A percentile compares a stretch with the other conserved stretches of the same genome.
Conservation (phyloP, 148 eudicot species). For the Fallopia convolvulus region DNA sequence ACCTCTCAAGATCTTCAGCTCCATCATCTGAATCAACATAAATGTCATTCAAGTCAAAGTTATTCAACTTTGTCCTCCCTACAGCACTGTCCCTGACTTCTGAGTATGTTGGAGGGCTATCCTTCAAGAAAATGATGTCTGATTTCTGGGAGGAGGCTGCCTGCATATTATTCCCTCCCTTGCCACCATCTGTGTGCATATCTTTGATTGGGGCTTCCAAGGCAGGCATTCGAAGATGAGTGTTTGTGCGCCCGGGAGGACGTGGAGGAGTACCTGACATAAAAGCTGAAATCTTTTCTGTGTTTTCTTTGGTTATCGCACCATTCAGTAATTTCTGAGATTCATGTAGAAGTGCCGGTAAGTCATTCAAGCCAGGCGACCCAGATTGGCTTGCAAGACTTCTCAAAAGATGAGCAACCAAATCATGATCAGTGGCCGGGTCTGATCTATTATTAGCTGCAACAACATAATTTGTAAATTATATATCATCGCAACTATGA, state of each 20-base stretch:
- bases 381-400: slow-evolving; percentile 58
- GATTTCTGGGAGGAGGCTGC: neutral
- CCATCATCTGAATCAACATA: slow-evolving; percentile 72
- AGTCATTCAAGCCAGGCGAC: slow-evolving; percentile 24
- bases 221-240: neutral
- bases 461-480: slow-evolving; percentile 4
- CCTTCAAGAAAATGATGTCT: slow-evolving; percentile 4
- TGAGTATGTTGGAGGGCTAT: slow-evolving; percentile 8
- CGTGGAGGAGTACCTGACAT: slow-evolving; percentile 9
- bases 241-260: neutral
- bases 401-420: slow-evolving; percentile 57
- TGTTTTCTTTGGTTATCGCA: slow-evolving; percentile 27
- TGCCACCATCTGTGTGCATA: neutral
- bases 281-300: slow-evolving; percentile 27
- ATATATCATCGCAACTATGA: neutral
- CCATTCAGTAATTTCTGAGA: slow-evolving; percentile 43
- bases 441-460: slow-evolving; percentile 53
- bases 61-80: slow-evolving; percentile 25
- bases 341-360: slow-evolving; percentile 36
- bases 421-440: slow-evolving; percentile 53
- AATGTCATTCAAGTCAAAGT: slow-evolving; percentile 65
- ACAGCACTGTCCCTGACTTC: slow-evolving; percentile 8
- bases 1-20: slow-evolving; percentile 8
- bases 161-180: neutral
- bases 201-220: neutral